Evolutionary conservation across 2,329 filamentous ascomycete genomes (phyloP).

Genomic region (Zymoseptoria crescenta): DNA sequence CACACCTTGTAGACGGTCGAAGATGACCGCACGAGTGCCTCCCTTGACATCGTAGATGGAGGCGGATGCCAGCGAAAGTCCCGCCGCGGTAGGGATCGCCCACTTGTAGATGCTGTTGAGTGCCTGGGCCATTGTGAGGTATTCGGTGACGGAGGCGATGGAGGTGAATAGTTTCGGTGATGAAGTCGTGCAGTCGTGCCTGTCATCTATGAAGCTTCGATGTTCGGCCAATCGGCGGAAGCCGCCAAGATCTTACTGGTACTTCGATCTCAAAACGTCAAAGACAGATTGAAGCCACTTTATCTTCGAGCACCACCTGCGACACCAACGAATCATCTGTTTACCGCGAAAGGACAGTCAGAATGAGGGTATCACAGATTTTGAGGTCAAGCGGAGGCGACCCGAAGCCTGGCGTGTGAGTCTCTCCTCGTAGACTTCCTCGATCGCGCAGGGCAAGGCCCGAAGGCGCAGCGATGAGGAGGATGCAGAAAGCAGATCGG

Average conservation of each 20-base stretch:
- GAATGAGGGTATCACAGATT: constrained; percentile 32
- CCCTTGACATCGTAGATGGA: constrained; percentile 97
- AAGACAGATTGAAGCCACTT: neutral
- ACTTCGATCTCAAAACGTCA: constrained; percentile 2
- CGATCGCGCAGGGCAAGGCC: neutral
- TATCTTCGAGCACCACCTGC: neutral
- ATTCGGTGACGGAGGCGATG: neutral
- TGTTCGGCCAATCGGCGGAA: neutral
- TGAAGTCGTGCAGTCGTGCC: neutral
- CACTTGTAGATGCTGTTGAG: constrained; percentile 57
- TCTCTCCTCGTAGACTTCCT: constrained; percentile 8
- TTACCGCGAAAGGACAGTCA: neutral
- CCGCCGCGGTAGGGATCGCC: constrained; percentile 67
- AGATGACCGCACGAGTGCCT: constrained; percentile 91
- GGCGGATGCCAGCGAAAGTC: constrained; percentile 59
- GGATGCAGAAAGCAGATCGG: neutral
- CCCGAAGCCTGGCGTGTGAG: constrained; percentile 36
- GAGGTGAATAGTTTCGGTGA: neutral
- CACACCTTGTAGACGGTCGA: constrained; percentile 86
- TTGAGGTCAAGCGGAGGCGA: constrained; percentile 32
- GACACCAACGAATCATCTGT: constrained; percentile 1
- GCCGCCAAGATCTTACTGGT: neutral
- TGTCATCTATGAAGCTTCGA: constrained; percentile 1
- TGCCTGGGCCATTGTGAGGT: constrained; percentile 29
- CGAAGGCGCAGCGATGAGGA: neutral